Evolutionary conservation across 805 yeast species (phyloP), one percentile per base, ranked within the genome.

Genomic region (Lachancea fermentati): DNA sequence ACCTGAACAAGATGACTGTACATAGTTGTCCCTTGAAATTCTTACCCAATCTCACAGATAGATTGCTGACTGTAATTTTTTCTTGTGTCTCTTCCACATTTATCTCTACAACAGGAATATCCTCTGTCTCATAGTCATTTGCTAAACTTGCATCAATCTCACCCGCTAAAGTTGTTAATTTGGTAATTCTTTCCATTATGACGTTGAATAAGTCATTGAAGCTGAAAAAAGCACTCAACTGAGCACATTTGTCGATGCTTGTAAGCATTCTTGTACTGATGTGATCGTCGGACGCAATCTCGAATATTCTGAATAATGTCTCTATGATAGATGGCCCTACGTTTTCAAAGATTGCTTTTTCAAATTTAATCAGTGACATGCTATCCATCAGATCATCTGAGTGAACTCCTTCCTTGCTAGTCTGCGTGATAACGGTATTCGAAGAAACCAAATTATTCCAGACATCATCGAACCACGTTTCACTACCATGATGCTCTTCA

Each of bases 401-500:
- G 22, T 47, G 49, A 5, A 44, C 49, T 9, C 47, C 43, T 4
- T 58, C 55, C 3, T 43, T 36, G 4, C 26, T 19, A 13, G 54
- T 45, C 34, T 60, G 57, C 3, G 63, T 60, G 17, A 62, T 36
- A 0, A 67, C 67, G 2, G 63, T 59, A 15, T 69, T 63, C 1
- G 65, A 58, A 15, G 65, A 64, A 32, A 85, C 74, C 45, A 84
- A 59, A 43, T 81, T 79, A 49, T 81, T 80, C 95, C 95, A 85
- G 13, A 77, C 69, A 54, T 85, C 91, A 56, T 89, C 97, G 62
- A 89, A 91, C 80, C 95, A 83, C 57, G 84, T 87, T 15, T 87
- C 85, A 8, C 88, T 85, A 12, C 91, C 93, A 57, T 87, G 94
- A 52, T 91, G 97, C 55, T 93, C 98, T 54, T 93, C 97, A 0